Base-by-base conservation (phyloP, 306 rosid genomes). In the Sphenostylis stenocarpa region DNA sequence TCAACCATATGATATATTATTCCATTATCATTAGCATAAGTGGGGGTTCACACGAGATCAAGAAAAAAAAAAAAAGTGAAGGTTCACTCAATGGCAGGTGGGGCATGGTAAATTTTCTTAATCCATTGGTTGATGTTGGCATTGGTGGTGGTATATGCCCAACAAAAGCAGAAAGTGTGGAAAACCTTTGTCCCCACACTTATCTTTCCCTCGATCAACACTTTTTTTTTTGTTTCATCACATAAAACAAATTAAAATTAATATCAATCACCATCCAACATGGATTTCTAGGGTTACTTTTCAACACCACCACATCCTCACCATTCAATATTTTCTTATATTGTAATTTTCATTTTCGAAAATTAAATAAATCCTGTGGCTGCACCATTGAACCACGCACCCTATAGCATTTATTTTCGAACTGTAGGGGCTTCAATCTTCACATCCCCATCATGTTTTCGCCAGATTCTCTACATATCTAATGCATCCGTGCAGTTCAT, bases 91-190 rank as follows among this genome's bases (percentile, higher is more conserved):
- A 41, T 41, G 72, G 53, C 1, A 17, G n/a, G 67, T 29, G 81
- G 81, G 52, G 19, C 62, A 36, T 21, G 36, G 65, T 23, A 48
- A 69, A 10, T 29, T 45, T 69, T 65, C 45, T 47, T 69, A 23
- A 47, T 47, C 6, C 60, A 48, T 9, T 10, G 45, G 21, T 43
- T 41, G 47, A 47, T 12, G 7, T 67, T 47, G 16, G 47, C 16
- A 41, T 41, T 41, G 47, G 55, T 21, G 21, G 45, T 79, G 80
- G 67, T 39, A 80, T 86, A 58, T 72, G 76, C 82, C 61, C 82
- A 77, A 82, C 84, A 77, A 84, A 84, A 77, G 79, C 84, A 52
- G 83, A 82, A 82, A 78, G 58, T 4, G 63, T 62, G 72, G 31
- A 61, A 70, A 70, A 53, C 80, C 72, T 76, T 64, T 70, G 75